Evolutionary conservation across 2,329 filamentous ascomycete genomes (phyloP), one percentile per base, ranked within the genome.

Genomic region (Grosmannia clavigera): DNA sequence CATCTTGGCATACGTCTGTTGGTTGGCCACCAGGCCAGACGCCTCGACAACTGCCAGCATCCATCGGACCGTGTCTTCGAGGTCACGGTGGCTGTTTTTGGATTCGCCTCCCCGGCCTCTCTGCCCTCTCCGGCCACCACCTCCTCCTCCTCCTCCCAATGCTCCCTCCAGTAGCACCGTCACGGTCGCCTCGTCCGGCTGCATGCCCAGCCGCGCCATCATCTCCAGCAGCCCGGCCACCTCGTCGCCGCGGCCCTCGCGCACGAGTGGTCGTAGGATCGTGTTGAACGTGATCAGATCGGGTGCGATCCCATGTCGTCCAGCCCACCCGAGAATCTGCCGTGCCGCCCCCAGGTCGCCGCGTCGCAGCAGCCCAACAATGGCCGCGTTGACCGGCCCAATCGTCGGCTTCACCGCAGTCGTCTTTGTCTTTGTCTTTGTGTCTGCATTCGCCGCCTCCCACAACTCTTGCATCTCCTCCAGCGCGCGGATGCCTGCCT

Each of bases 121-220:
- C 22, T 22, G 22, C 22, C 75, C 70, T 2, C 74, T 69, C 19
- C 6, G n/a, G 9, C 22, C 55, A 76, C 67, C 33, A 66, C 60
- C 72, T 67, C 51, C 82, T 50, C 70, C 65, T 62, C 73, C 68
- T 63, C 73, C 67, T 66, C 62, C 64, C 25, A 64, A 82, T 73
- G 81, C 70, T 67, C 79, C 80, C 51, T 87, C 83, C 9, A 94
- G 75, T 60, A 94, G 77, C 63, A 90, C 82, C 27, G 84, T 88
- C 70, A 88, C 89, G 0, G 90, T 94, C 6, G 79, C 80, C n/a
- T 78, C 75, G 68, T 91, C 83, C 1, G 85, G 80, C 35, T 76
- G 65, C 33, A 90, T 70, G 2, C 76, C 76, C 19, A 77, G 71
- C 2, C 69, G 64, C 48, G 78, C 72, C 87, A 91, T 91, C 59